Percentiles rank a stretch among this genome's conserved stretches.
Conservation (phyloP, 768 basidiomycete genomes). For the Amanita jacksonii region DNA sequence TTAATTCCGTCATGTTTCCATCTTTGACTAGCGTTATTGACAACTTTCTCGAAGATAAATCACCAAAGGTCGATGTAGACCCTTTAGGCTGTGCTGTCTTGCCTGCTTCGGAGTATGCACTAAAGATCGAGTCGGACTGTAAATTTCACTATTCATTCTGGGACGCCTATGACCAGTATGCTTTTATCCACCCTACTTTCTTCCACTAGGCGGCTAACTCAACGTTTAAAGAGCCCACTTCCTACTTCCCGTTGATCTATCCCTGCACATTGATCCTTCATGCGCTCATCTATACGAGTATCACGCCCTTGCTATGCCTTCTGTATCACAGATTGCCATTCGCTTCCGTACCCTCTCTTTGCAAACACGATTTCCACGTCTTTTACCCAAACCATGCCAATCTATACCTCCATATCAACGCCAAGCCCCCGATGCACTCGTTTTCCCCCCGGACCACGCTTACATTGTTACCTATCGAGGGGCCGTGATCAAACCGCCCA, state of each 20-base stretch:
- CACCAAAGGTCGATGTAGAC: not conserved
- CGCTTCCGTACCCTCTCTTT: not conserved
- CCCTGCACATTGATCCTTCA: not conserved
- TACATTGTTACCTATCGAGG: constrained; percentile 2
- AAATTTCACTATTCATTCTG: constrained; percentile 5
- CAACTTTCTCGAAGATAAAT: not conserved
- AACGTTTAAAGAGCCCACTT: not conserved
- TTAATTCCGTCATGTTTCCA: constrained; percentile 3
- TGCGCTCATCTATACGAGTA: not conserved
- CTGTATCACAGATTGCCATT: not conserved
- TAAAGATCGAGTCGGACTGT: not conserved
- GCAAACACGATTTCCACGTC: not conserved
- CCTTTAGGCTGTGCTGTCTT: not conserved
- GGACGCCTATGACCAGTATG: constrained; percentile 1
- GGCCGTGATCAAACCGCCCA: not conserved
- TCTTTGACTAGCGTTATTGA: not conserved
- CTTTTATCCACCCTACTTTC: not conserved
- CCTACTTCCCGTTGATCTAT: not conserved
- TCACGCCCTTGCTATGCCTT: not conserved
- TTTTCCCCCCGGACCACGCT: not conserved
- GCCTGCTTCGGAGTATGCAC: constrained; percentile 1
- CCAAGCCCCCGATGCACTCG: not conserved
- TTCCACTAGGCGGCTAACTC: not conserved
- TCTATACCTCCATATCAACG: not conserved
- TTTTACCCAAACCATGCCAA: not conserved